A percentile compares a stretch with the other conserved stretches of the same genome.
These are phyloP conservation scores for Ganoderma leucocontextum DNA, from an alignment of 1,284 basidiomycete genomes.

Conservation along the genomic window DNA sequence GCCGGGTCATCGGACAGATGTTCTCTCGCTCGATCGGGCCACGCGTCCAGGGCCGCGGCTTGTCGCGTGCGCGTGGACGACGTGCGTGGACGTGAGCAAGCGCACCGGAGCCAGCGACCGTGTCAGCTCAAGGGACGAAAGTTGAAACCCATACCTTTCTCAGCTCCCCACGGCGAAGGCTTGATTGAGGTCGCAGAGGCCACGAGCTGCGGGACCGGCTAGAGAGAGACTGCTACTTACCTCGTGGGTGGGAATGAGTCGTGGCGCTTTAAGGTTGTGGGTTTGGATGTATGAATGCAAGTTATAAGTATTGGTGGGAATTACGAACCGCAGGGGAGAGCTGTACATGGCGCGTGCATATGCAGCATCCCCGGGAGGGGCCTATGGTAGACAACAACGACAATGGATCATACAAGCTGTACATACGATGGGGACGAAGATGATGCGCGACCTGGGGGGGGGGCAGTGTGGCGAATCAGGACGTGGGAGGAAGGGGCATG, in stretches of 20 bases:
- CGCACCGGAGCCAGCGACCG: conserved; percentile 1
- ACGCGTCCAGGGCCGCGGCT: not conserved
- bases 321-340: conserved; percentile 46
- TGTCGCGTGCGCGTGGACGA: not conserved
- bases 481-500: conserved; percentile 2
- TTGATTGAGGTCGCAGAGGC: not conserved
- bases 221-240: not conserved
- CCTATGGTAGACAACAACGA: conserved; percentile 30
- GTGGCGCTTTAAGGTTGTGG: conserved; percentile 9
- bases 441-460: conserved; percentile 12
- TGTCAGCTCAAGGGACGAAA: not conserved
- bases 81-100: not conserved
- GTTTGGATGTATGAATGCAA: conserved; percentile 17
- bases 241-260: not conserved
- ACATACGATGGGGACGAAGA: conserved; percentile 32
- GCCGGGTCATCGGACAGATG: conserved; percentile 1
- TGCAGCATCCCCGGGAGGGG: conserved; percentile 26
- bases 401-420: conserved; percentile 36
- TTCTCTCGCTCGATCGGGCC: conserved; percentile 6
- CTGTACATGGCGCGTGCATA: conserved; percentile 36
- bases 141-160: not conserved
- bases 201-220: not conserved
- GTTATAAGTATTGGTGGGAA: conserved; percentile 36
- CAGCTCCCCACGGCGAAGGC: not conserved
- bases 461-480: not conserved